Conservation (phyloP, 2,329 filamentous ascomycete species). For the Aspergillus pseudoterreus region DNA sequence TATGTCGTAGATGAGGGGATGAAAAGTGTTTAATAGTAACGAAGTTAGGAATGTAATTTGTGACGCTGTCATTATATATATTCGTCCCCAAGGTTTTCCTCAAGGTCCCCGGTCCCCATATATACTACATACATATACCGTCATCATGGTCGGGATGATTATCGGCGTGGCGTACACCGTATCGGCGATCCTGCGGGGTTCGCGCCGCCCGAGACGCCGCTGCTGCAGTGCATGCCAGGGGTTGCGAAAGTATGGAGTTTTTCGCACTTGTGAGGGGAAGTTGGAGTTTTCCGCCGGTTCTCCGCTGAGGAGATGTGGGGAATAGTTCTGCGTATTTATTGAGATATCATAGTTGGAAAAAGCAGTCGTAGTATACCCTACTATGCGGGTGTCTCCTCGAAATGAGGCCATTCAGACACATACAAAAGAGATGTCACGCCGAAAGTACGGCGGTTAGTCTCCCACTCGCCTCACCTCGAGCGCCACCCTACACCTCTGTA, state of each 20-base stretch:
- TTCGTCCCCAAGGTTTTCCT: too few species aligned
- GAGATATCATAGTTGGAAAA: too few species aligned
- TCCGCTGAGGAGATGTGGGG: too few species aligned
- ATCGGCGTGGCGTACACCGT: conserved; percentile 33
- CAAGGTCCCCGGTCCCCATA: too few species aligned
- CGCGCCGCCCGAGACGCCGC: conserved; percentile 21
- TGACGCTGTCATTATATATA: neutral
- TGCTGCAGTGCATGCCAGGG: conserved; percentile 37
- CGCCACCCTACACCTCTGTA: neutral
- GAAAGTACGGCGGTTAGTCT: neutral
- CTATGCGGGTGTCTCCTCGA: too few species aligned
- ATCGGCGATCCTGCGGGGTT: conserved; percentile 32
- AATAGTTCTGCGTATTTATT: too few species aligned
- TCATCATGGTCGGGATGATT: conserved; percentile 33
- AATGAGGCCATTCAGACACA: too few species aligned
- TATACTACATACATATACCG: too few species aligned
- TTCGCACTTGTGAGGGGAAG: too few species aligned
- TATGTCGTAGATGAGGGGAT: conserved; percentile 37
- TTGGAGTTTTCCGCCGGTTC: too few species aligned
- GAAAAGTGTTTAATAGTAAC: conserved; percentile 5
- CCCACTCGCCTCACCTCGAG: neutral
- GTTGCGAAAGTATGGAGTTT: neutral
- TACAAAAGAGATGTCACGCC: neutral
- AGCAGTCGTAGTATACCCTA: too few species aligned
- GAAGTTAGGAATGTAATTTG: neutral